Evolutionary conservation across 495 filamentous ascomycete genomes (phyloP), one percentile per base, ranked within the genome.

Genomic region (Clohesyomyces aquaticus): DNA sequence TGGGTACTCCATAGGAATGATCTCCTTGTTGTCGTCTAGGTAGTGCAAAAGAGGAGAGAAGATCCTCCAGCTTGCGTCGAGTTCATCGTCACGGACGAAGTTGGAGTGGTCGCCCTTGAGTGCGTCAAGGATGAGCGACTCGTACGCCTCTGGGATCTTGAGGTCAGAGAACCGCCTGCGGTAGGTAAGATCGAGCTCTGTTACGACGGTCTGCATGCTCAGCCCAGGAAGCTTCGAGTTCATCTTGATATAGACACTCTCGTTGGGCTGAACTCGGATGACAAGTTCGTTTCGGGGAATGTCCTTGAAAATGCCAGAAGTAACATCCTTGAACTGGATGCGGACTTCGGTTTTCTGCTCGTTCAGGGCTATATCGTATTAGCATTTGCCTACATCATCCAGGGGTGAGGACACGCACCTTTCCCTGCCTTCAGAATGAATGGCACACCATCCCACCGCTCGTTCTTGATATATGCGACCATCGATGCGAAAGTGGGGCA

Each of bases 161-260:
- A 99, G 85, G 77, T 99, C 95, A 28, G 93, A 97, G 85, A 99
- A 99, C 58, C 95, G 90, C 74, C 95, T 88, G 74, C 95, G 87
- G 81, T 99, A 99, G 57, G 95, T 99, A 69, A 99, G 83, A 75
- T 99, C 95, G 59, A 99, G 88, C 81, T 99, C 95, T 47, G 95
- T 99, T 65, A 97, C 93, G 21, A 97, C 95, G 16, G 95, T 99
- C 83, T 99, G 95, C 94, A 97, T 99, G 79, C 91, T 97, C 72
- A 99, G 81, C 71, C 95, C 95, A 22, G 95, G 95, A 52, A 98
- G 81, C 82, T 99, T 99, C 10, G 93, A 97, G 87, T 99, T 99
- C 95, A 98, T 99, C 87, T 99, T 99, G 78, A 97, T 96, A 82
- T 99, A 99, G 66, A 99, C 91, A 71, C 89, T 93, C 81, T 99